Percentiles rank a stretch among this genome's conserved stretches.
phyloP scores from a whole-genome alignment of 495 filamentous ascomycete genomes.

The Podospora sp. region DNA sequence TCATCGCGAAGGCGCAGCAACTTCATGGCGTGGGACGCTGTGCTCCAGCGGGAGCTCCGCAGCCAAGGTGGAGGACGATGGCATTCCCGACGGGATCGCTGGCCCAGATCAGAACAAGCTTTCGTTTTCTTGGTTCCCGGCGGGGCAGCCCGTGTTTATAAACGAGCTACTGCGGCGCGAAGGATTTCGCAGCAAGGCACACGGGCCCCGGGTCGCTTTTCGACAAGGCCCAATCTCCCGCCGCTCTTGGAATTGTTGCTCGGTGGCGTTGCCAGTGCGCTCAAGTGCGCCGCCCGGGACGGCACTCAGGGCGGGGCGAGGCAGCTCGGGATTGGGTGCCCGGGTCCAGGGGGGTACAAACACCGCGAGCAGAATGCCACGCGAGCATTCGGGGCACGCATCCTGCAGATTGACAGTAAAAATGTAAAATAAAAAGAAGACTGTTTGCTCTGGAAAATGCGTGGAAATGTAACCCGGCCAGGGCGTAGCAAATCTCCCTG shows the following conservation, averaged over 20 bases:
- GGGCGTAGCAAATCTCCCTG: neutral
- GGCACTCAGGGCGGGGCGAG: conserved; percentile 4
- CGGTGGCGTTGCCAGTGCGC: conserved; percentile 8
- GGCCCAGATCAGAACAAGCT: neutral
- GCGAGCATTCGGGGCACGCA: neutral
- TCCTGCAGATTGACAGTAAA: neutral
- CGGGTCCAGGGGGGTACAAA: neutral
- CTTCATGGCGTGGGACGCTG: neutral
- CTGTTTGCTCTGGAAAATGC: no score
- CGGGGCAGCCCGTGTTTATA: neutral
- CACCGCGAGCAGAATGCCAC: neutral
- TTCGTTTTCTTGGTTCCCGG: neutral
- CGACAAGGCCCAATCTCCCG: neutral
- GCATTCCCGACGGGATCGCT: neutral
- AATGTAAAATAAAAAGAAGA: neutral
- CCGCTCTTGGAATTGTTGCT: conserved; percentile 6
- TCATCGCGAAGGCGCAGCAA: neutral
- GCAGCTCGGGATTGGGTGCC: neutral
- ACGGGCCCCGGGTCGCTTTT: neutral
- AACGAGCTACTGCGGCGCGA: neutral
- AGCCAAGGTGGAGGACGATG: neutral
- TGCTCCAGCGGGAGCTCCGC: conserved; percentile 1
- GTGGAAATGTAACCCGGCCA: neutral
- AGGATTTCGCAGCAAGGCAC: neutral
- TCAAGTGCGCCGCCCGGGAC: neutral